phyloP scores from a whole-genome alignment of 1,284 basidiomycete species.

The Pholiota adiposa region DNA sequence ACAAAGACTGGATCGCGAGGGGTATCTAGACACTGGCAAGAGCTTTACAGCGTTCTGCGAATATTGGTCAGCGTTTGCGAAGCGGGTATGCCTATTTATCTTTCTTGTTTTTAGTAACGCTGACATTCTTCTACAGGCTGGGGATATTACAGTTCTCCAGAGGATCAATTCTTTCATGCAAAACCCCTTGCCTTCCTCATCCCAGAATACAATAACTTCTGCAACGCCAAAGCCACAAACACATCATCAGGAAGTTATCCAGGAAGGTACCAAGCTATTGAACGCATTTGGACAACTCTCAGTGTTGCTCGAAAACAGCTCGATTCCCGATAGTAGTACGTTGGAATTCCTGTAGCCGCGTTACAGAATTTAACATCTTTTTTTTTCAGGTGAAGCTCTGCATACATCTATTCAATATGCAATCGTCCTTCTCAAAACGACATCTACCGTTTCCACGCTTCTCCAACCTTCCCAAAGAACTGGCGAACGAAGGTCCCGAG shows the following conservation, averaged over 20 bases:
- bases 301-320: constrained; percentile 36
- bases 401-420: constrained; percentile 4
- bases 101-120: neutral
- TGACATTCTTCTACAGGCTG: constrained; percentile 40
- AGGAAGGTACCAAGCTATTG: constrained; percentile 44
- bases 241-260: constrained; percentile 20
- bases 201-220: neutral
- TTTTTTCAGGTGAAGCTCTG: constrained; percentile 4
- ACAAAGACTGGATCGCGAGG: constrained; percentile 36
- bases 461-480: constrained; percentile 7
- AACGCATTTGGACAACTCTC: constrained; percentile 48
- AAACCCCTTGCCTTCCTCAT: constrained; percentile 19
- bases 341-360: too few relatives aligned
- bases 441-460: neutral
- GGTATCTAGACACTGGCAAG: constrained; percentile 42
- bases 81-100: constrained; percentile 39
- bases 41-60: constrained; percentile 68
- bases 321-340: constrained; percentile 8
- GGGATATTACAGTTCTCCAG: constrained; percentile 53
- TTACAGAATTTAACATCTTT: neutral
- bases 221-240: neutral
- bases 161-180: constrained; percentile 49
- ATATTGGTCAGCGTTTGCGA: constrained; percentile 60
- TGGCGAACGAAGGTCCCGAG: constrained; percentile 13
- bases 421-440: constrained; percentile 19